Evolutionary conservation across 768 basidiomycete genomes (phyloP).

Genomic region (Lentinula edodes): DNA sequence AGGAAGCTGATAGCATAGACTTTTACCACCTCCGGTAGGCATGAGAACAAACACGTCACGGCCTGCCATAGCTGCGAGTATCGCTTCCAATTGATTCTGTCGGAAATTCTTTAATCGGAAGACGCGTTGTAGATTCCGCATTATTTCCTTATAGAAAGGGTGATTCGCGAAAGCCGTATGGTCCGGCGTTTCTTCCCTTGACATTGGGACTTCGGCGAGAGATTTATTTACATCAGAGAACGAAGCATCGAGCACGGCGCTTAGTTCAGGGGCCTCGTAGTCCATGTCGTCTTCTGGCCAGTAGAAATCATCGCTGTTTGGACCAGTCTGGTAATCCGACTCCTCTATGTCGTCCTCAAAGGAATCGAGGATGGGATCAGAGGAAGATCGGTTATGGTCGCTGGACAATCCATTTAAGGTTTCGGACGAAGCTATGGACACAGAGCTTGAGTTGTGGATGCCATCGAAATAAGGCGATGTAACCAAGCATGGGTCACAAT

Average conservation of each 20-base stretch:
- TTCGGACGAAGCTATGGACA: neutral
- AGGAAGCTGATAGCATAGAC: slow-evolving; percentile 85
- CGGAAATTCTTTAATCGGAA: slow-evolving; percentile 74
- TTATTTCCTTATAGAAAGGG: slow-evolving; percentile 45
- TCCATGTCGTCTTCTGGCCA: slow-evolving; percentile 37
- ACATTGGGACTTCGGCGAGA: slow-evolving; percentile 8
- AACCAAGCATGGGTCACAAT: neutral
- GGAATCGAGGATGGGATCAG: neutral
- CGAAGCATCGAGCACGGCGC: slow-evolving; percentile 16
- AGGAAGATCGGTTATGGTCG: neutral
- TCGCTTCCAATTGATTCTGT: slow-evolving; percentile 80
- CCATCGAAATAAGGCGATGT: neutral
- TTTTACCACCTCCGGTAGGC: slow-evolving; percentile 95
- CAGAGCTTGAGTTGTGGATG: neutral
- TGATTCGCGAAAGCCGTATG: slow-evolving; percentile 11
- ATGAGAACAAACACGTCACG: slow-evolving; percentile 92
- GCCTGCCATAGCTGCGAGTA: slow-evolving; percentile 72
- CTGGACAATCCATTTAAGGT: neutral
- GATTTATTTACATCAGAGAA: slow-evolving; percentile 13
- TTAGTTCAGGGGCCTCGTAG: slow-evolving; percentile 23
- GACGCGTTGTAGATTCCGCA: slow-evolving; percentile 42
- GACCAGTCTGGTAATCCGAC: slow-evolving; percentile 14
- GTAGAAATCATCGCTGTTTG: slow-evolving; percentile 39
- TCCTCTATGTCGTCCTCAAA: neutral
- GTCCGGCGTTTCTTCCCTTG: neutral